Conservation (phyloP, 2,329 filamentous ascomycete genomes). For the Myriosclerotinia duriaeana region DNA sequence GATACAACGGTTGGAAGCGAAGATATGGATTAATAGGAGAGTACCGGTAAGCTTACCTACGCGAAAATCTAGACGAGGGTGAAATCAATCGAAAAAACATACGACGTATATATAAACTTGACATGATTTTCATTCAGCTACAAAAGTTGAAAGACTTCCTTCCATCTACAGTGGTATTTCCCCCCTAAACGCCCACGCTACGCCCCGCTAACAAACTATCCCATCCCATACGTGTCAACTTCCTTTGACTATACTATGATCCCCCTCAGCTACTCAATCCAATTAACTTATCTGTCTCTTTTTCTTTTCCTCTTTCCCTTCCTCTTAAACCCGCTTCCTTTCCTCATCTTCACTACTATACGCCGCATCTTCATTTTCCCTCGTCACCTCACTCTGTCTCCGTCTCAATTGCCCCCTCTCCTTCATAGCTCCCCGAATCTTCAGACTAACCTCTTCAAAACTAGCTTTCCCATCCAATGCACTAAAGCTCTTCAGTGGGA, state of each 20-base stretch:
- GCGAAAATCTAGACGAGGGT: neutral
- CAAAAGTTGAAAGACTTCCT: neutral
- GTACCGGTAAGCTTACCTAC: neutral
- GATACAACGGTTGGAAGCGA: too few relatives aligned
- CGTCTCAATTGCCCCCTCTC: constrained; percentile 64
- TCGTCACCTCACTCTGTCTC: constrained; percentile 43
- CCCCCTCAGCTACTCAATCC: neutral
- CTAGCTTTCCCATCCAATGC: constrained; percentile 65
- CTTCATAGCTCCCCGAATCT: constrained; percentile 81
- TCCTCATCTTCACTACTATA: constrained; percentile 39
- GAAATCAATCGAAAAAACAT: neutral
- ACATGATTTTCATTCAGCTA: constrained; percentile 11
- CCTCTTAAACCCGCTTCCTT: constrained; percentile 33
- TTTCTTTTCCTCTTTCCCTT: neutral
- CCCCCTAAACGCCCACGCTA: constrained; percentile 18
- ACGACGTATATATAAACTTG: neutral
- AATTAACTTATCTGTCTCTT: neutral
- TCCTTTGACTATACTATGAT: neutral
- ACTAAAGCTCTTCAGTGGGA: constrained; percentile 70
- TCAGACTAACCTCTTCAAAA: constrained; percentile 79
- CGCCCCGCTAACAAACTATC: constrained; percentile 16
- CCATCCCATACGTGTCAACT: constrained; percentile 9
- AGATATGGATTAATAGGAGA: neutral
- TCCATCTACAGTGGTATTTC: constrained; percentile 19
- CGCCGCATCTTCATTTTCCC: constrained; percentile 47